Conservation (phyloP, 2,329 filamentous ascomycete genomes). For the Sclerotiophoma versabilis region DNA sequence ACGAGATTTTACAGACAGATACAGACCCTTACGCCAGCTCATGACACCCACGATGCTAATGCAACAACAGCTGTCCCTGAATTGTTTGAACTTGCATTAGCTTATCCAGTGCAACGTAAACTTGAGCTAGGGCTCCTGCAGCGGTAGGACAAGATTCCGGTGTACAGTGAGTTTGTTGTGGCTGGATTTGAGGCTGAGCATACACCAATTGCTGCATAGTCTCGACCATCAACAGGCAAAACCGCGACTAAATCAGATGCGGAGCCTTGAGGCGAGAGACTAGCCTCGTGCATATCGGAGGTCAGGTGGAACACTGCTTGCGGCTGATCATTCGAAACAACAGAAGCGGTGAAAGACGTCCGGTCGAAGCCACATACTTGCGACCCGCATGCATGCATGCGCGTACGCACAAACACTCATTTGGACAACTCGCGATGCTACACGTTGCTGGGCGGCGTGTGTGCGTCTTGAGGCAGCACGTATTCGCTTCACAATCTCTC, state of each 20-base stretch:
- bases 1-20: neutral
- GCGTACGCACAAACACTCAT: neutral
- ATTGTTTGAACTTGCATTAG: slow-evolving; percentile 7
- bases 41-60: slow-evolving; percentile 4
- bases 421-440: neutral
- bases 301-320: neutral
- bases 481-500: neutral
- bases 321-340: neutral
- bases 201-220: neutral
- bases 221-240: neutral
- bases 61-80: neutral
- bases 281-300: neutral
- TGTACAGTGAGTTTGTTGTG: slow-evolving; percentile 1
- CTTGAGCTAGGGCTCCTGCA: neutral
- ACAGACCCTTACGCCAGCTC: slow-evolving; percentile 4
- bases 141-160: slow-evolving; percentile 3
- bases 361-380: slow-evolving; percentile 4
- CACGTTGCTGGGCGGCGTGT: neutral
- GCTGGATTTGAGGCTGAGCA: slow-evolving; percentile 4
- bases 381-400: neutral
- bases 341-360: slow-evolving; percentile 11
- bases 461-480: neutral
- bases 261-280: slow-evolving; percentile 3
- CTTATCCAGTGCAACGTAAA: neutral
- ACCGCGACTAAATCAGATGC: neutral